A percentile compares a stretch with the other conserved stretches of the same genome.
phyloP scores from a whole-genome alignment of 202 grass and related monocot species.

The Panicum hallii region DNA sequence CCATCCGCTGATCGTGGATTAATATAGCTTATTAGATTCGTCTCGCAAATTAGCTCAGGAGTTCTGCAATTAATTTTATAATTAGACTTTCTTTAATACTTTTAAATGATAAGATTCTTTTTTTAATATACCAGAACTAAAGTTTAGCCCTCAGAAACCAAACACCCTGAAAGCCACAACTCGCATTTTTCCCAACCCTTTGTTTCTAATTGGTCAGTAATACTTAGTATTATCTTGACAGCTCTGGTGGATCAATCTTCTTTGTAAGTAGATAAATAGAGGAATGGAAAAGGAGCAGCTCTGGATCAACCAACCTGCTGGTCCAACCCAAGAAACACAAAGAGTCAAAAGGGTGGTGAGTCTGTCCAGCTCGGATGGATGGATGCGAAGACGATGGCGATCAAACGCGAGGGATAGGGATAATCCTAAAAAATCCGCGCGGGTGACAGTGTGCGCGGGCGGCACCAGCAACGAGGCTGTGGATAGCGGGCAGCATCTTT shows the following conservation, averaged over 20 bases:
- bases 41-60: no score
- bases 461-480: slow-evolving; percentile 26
- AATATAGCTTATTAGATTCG: no score
- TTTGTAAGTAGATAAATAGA: neutral
- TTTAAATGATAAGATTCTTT: no score
- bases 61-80: no score
- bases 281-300: neutral
- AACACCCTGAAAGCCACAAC: no score
- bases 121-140: no score
- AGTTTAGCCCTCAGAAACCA: no score
- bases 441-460: slow-evolving; percentile 12
- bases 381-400: neutral
- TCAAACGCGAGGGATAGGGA: slow-evolving; percentile 36
- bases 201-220: neutral
- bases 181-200: neutral
- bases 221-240: no score
- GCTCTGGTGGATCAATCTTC: neutral
- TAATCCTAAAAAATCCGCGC: slow-evolving; percentile 39
- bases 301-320: neutral
- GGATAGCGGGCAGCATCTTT: slow-evolving; percentile 29
- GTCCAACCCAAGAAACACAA: neutral
- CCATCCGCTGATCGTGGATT: no score
- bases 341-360: neutral
- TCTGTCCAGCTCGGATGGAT: neutral
- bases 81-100: no score